Evolutionary conservation across 352 stramenopile genomes (phyloP), one percentile per base, ranked within the genome.

Genomic region (Bremia lactucae): DNA sequence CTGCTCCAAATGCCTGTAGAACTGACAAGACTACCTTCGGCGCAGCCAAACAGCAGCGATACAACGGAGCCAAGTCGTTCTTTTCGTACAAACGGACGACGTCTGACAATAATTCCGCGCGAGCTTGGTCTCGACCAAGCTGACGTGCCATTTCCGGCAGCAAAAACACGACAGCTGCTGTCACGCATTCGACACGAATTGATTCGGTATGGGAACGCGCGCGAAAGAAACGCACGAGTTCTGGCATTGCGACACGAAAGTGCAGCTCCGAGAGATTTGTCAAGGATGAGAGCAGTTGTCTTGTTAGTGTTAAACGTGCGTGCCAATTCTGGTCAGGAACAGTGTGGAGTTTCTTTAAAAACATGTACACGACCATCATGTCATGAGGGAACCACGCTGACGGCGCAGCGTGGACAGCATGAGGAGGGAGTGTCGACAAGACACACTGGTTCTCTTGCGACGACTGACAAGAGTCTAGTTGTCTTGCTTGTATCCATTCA

Each of bases 11-110:
- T 18, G 52, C 51, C 24, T 57, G 49, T 26, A 76, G 36, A 14
- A 83, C 22, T 4, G 52, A 50, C 19, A 66, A 46, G 29, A 91
- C 31, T 0, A 83, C 68, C 3, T 70, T 66, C 1, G 78, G 75
- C 1, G 71, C 54, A 0, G 49, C 48, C 4, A 91, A 41, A 16
- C 57, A 82, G 31, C 57, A 67, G 14, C 57, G 22, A 24, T 63
- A 42, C 2, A 43, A 60, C 8, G 42, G 48, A 1, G 60, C 49
- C 11, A 88, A 33, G 1, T 72, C 61, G 1, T 56, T 59, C 14
- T 48, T 60, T 35, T 91, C 78, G 45, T 86, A 91, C 1, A 80
- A 46, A 6, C 61, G 59, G 10, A 87, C 21, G 1, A 83, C 45
- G 23, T 76, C 60, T 16, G 60, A 53, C 5, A 82, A 41, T 6